Conservation (phyloP, 139 green algal genomes). For the Chlorella sp. region DNA sequence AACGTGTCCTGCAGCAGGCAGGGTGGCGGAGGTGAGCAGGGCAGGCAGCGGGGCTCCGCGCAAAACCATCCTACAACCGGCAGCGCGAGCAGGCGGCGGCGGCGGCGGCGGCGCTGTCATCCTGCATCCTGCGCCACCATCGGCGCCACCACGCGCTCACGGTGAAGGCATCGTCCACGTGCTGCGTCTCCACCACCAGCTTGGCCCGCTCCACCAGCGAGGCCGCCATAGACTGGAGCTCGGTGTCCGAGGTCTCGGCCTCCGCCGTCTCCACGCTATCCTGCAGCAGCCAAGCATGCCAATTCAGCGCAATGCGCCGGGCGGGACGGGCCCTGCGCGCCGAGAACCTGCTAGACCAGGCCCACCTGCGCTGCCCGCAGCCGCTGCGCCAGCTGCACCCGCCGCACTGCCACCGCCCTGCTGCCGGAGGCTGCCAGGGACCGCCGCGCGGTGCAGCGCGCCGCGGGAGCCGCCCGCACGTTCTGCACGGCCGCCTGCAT, state of each 20-base stretch:
- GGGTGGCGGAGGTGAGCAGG: neutral
- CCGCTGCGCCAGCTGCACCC: neutral
- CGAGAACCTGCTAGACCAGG: slow-evolving; percentile 21
- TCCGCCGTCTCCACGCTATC: slow-evolving; percentile 22
- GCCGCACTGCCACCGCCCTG: neutral
- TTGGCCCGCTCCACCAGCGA: slow-evolving; percentile 49
- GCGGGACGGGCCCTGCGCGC: neutral
- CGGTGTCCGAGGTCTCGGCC: slow-evolving; percentile 10
- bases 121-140: neutral
- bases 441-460: neutral
- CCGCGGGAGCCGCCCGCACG: neutral
- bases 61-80: neutral
- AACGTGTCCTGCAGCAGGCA: slow-evolving; percentile 16
- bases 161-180: slow-evolving; percentile 40
- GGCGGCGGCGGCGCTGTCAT: neutral
- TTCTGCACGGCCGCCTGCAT: too few species aligned
- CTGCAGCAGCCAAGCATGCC: neutral
- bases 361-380: slow-evolving; percentile 1
- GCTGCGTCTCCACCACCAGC: slow-evolving; percentile 26
- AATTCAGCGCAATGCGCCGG: neutral
- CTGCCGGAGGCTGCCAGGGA: neutral
- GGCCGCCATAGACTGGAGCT: slow-evolving; percentile 39
- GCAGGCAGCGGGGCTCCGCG: neutral
- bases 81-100: neutral
- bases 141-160: neutral